phyloP scores from a whole-genome alignment of 1,139 yeast species.

The Pichia sp. region DNA sequence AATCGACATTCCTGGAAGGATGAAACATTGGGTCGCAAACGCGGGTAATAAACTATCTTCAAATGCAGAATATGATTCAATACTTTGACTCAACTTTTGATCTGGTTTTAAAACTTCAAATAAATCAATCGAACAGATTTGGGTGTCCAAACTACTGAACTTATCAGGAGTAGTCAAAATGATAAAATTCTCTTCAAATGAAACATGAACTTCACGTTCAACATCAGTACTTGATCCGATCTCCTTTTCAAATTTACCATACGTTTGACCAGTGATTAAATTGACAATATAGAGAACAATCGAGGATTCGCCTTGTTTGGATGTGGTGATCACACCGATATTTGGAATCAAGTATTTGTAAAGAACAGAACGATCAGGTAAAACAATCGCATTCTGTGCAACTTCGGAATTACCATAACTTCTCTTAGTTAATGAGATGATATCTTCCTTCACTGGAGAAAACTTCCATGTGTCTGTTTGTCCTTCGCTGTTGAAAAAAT shows the following conservation, averaged over 20 bases:
- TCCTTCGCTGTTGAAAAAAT: constrained; percentile 1
- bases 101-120: constrained; percentile 63
- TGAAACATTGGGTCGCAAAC: constrained; percentile 53
- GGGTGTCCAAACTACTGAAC: constrained; percentile 50
- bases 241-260: constrained; percentile 34
- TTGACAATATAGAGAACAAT: constrained; percentile 59
- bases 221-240: not conserved
- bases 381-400: constrained; percentile 68
- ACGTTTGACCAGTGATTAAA: constrained; percentile 63
- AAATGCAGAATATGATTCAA: constrained; percentile 31
- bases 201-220: constrained; percentile 41
- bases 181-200: constrained; percentile 84
- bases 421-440: constrained; percentile 39
- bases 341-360: constrained; percentile 86
- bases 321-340: constrained; percentile 53
- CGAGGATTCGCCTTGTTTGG: constrained; percentile 29
- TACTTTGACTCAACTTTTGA: constrained; percentile 31
- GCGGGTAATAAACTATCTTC: constrained; percentile 35
- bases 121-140: constrained; percentile 72
- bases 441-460: constrained; percentile 24
- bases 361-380: constrained; percentile 70
- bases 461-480: constrained; percentile 23
- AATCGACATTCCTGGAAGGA: constrained; percentile 54
- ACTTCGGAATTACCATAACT: constrained; percentile 45
- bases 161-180: constrained; percentile 54